phyloP scores from a whole-genome alignment of 805 yeast species.

The Scheffersomyces coipomensis region DNA sequence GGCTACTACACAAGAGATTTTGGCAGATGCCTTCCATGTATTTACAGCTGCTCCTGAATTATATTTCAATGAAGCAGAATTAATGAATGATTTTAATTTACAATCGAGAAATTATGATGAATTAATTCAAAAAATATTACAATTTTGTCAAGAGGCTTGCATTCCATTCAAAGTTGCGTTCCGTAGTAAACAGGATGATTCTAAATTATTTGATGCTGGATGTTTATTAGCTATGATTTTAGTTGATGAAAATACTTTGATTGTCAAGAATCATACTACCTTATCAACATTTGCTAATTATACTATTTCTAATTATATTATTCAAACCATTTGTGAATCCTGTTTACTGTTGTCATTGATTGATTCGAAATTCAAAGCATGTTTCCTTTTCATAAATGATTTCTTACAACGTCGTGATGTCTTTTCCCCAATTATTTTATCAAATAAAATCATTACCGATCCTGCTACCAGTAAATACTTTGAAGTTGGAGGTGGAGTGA shows the following conservation, averaged over 20 bases:
- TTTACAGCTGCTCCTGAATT: slow-evolving; percentile 32
- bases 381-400: slow-evolving; percentile 32
- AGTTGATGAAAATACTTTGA: slow-evolving; percentile 15
- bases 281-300: slow-evolving; percentile 26
- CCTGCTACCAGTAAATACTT: slow-evolving; percentile 5
- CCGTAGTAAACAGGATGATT: slow-evolving; percentile 15
- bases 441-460: slow-evolving; percentile 12
- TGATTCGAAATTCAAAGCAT: slow-evolving; percentile 34
- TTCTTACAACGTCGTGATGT: slow-evolving; percentile 27
- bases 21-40: slow-evolving; percentile 30
- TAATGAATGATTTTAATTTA: slow-evolving; percentile 18
- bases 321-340: slow-evolving; percentile 34
- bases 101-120: slow-evolving; percentile 10
- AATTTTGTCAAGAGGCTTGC: slow-evolving; percentile 23
- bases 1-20: slow-evolving; percentile 23
- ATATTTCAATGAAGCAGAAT: slow-evolving; percentile 26
- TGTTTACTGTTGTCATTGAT: slow-evolving; percentile 31
- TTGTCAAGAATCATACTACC: slow-evolving; percentile 16
- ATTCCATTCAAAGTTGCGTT: slow-evolving; percentile 15
- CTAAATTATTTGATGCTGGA: slow-evolving; percentile 31
- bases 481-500: slow-evolving; percentile 12
- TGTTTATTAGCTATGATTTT: slow-evolving; percentile 29
- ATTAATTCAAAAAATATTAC: slow-evolving; percentile 10
- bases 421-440: slow-evolving; percentile 8
- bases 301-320: slow-evolving; percentile 26